phyloP scores from a whole-genome alignment of 805 yeast genomes.

The Starmera caribaea region DNA sequence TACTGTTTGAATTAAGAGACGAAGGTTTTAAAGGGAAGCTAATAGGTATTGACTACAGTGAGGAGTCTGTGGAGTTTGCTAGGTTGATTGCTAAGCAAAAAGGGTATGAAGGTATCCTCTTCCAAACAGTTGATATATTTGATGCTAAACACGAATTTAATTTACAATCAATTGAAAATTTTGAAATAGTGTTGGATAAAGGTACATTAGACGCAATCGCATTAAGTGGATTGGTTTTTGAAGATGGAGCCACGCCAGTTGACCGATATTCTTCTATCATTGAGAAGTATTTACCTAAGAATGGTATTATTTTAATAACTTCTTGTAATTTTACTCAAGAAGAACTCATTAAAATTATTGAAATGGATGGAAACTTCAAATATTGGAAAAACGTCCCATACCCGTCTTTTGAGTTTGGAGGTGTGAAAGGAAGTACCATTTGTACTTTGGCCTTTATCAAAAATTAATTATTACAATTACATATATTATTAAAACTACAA shows the following conservation, averaged over 20 bases:
- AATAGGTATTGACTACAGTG: constrained; percentile 82
- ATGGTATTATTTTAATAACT: constrained; percentile 66
- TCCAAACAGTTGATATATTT: constrained; percentile 65
- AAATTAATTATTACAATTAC: too few relatives aligned
- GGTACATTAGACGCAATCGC: constrained; percentile 98
- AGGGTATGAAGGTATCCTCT: constrained; percentile 31
- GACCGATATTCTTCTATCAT: constrained; percentile 59
- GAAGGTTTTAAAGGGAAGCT: constrained; percentile 52
- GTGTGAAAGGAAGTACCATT: constrained; percentile 78
- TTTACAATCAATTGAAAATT: constrained; percentile 25
- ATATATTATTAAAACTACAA: too few relatives aligned
- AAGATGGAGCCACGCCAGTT: constrained; percentile 32
- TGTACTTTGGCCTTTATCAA: constrained; percentile 75
- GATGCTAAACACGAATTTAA: constrained; percentile 22
- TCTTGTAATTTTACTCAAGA: constrained; percentile 88
- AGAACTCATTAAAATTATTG: constrained; percentile 53
- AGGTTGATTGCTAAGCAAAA: constrained; percentile 38
- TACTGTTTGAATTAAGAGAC: constrained; percentile 58
- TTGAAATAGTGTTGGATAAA: constrained; percentile 79
- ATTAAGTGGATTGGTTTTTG: constrained; percentile 49
- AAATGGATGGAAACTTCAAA: constrained; percentile 30
- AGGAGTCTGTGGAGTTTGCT: constrained; percentile 73
- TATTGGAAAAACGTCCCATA: constrained; percentile 64
- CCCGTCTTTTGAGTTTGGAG: constrained; percentile 85
- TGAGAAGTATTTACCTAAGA: constrained; percentile 40